Conservation (phyloP, 225 moss, liverwort and hornwort species). For the Asterella californica region DNA sequence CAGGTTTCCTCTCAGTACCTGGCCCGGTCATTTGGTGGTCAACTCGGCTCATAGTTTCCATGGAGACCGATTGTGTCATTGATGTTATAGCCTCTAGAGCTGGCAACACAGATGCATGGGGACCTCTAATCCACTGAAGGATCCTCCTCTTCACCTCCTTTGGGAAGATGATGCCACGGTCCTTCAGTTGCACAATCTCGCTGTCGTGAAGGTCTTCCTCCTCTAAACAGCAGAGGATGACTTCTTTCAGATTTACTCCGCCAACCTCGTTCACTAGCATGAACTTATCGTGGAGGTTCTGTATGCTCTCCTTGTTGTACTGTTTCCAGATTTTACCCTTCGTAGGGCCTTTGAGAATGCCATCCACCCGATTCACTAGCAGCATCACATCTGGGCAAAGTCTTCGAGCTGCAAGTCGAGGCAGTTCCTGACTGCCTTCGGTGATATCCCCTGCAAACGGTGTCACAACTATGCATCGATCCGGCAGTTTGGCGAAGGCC, state of each 20-base stretch:
- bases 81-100: neutral
- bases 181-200: slow-evolving; percentile 11
- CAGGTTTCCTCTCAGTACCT: neutral
- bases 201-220: slow-evolving; percentile 11
- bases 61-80: neutral
- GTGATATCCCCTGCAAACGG: slow-evolving; percentile 16
- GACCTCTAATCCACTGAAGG: slow-evolving; percentile 5
- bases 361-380: slow-evolving; percentile 17
- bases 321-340: slow-evolving; percentile 18
- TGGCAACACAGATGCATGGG: neutral
- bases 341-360: slow-evolving; percentile 6
- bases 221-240: slow-evolving; percentile 11
- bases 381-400: slow-evolving; percentile 18
- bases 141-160: slow-evolving; percentile 17
- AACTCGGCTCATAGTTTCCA: neutral
- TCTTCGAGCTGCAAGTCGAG: slow-evolving; percentile 13
- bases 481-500: slow-evolving; percentile 14
- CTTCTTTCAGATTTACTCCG: slow-evolving; percentile 12
- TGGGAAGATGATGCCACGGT: slow-evolving; percentile 11
- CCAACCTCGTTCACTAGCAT: neutral
- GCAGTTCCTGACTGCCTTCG: slow-evolving; percentile 11
- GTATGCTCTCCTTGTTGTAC: slow-evolving; percentile 4
- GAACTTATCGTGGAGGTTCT: neutral
- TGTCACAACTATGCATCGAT: slow-evolving; percentile 12
- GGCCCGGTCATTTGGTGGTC: neutral